Evolutionary conservation across 1,139 yeast species (phyloP), one percentile per base, ranked within the genome.

Genomic region (Zygosaccharomyces pseudobailii): DNA sequence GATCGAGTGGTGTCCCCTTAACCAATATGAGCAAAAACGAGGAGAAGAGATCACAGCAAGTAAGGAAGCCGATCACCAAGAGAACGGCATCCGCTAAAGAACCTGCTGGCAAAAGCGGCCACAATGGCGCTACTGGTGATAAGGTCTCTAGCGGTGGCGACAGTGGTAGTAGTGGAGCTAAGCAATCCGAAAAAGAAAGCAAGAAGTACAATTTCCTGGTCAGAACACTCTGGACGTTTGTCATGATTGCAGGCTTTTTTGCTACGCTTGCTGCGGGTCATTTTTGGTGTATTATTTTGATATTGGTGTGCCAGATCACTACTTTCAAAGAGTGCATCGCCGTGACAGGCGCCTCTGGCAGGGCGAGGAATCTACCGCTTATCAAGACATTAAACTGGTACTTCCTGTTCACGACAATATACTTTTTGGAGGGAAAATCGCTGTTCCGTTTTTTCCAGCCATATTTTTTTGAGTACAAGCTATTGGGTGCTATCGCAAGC

Each of bases 201-300:
- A 63, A 57, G 45, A 53, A 54, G 32, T 59, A 59, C 42, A 62
- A 62, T 40, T 89, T 92, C 62, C 67, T 88, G 46, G 87, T 90
- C 33, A 79, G 99, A 58, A 85, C 97, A n/a, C 74, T 86, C 44
- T 92, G 97, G 97, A 86, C 97, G 0, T 67, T 92, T 59, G 89
- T 92, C 25, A 90, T 92, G 97, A 84, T 92, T 55, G 70, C 73
- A 20, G 82, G 81, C 7, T 87, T 92, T 67, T 78, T 89, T 55
- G 68, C 76, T 24, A 74, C 85, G 25, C 71, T 92, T 44, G 82
- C 87, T n/a, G 80, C 92, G 4, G 99, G 99, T 28, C 97, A 90
- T 64, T 71, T 85, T 45, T 82, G 90, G 72, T 77, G 90, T 52
- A 86, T 90, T 51, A 67, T 78, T 4, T 71, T 87, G 53, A 88